Percentiles rank a stretch among this genome's conserved stretches.
phyloP scores from a whole-genome alignment of 116 monocot species.

The Papilionanthe hybrid region DNA sequence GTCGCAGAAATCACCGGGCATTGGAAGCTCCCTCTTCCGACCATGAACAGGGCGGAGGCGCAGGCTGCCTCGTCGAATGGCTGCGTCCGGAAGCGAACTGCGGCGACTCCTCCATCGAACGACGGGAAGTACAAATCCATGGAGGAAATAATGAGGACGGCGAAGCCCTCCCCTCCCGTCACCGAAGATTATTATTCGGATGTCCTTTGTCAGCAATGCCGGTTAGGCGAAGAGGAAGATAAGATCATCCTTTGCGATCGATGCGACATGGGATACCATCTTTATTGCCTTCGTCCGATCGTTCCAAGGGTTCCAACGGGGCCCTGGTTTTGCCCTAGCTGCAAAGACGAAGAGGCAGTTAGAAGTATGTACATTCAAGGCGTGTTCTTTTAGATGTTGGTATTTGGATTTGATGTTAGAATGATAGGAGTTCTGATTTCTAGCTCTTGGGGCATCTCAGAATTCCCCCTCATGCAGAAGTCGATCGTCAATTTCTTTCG shows the following conservation, averaged over 20 bases:
- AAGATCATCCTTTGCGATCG: conserved; percentile 73
- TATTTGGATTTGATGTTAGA: background rate
- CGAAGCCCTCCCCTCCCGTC: conserved; percentile 26
- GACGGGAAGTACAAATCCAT: conserved; percentile 47
- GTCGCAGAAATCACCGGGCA: background rate
- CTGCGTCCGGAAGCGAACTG: conserved; percentile 49
- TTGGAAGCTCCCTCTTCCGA: background rate
- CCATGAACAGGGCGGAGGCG: conserved; percentile 8
- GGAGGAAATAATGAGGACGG: conserved; percentile 53
- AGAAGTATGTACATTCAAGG: conserved; percentile 8
- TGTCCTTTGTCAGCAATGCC: conserved; percentile 65
- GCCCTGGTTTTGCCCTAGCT: conserved; percentile 72
- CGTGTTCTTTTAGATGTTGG: conserved; percentile 16
- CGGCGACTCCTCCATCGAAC: conserved; percentile 40
- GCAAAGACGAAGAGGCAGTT: conserved; percentile 20
- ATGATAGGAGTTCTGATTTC: conserved; percentile 7
- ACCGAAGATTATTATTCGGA: conserved; percentile 44
- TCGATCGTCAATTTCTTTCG: conserved; percentile 81
- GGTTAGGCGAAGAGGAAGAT: conserved; percentile 54
- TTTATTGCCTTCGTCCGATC: conserved; percentile 77
- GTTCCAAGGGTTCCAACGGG: conserved; percentile 62
- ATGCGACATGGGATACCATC: conserved; percentile 69
- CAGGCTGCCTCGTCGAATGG: conserved; percentile 14
- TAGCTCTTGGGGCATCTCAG: conserved; percentile 25
- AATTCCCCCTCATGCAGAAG: conserved; percentile 69